Evolutionary conservation across 441 rosid genomes (phyloP).

Genomic region (Pelargonium australe): DNA sequence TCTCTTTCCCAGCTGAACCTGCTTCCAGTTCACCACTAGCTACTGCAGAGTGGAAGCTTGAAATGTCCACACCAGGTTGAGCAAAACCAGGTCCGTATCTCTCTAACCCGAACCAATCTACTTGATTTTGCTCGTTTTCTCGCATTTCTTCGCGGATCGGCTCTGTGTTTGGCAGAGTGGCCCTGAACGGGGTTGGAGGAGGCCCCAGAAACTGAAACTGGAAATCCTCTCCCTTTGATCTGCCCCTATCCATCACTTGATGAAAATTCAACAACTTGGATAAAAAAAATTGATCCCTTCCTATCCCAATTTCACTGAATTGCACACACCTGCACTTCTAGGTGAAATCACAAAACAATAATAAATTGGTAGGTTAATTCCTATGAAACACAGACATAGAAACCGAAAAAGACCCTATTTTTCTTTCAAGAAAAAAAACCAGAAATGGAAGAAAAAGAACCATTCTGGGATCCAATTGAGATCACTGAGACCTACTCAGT

Average conservation of each 20-base stretch:
- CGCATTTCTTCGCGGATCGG: conserved; percentile 25
- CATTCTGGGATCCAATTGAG: background rate
- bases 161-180: conserved; percentile 26
- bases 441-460: background rate
- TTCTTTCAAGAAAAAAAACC: background rate
- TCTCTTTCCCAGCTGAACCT: conserved; percentile 1
- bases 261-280: background rate
- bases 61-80: conserved; percentile 13
- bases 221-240: conserved; percentile 21
- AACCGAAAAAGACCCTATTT: background rate
- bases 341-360: background rate
- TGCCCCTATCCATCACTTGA: conserved; percentile 27
- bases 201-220: conserved; percentile 33
- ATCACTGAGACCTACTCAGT: background rate
- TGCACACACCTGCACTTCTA: background rate
- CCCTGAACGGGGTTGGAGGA: conserved; percentile 44
- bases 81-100: conserved; percentile 27
- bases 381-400: background rate
- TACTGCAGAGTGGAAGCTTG: conserved; percentile 12
- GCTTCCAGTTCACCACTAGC: conserved; percentile 13
- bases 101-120: conserved; percentile 26
- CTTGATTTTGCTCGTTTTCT: conserved; percentile 21
- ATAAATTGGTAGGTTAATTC: background rate
- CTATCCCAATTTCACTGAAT: background rate
- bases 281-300: conserved; percentile 4